A percentile compares a stretch with the other conserved stretches of the same genome.
Evolutionary conservation across 2,329 filamentous ascomycete species (phyloP).

Genomic region (Mollisia scopiformis): DNA sequence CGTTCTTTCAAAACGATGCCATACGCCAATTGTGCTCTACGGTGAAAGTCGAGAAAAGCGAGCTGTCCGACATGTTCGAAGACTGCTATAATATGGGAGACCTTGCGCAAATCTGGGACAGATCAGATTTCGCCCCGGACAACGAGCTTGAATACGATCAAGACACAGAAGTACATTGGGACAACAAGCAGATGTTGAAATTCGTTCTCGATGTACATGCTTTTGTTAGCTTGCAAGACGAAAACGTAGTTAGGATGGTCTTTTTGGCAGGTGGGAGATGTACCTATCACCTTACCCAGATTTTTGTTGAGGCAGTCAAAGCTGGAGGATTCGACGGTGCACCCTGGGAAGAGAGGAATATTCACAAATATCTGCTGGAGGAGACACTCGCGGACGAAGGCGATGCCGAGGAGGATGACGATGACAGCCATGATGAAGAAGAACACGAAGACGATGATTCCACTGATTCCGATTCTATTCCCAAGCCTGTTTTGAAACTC

Average conservation of each 20-base stretch:
- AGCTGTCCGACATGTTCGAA: background rate
- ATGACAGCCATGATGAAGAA: too few species aligned
- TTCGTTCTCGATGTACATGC: conserved; percentile 10
- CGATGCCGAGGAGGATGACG: too few species aligned
- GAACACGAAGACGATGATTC: background rate
- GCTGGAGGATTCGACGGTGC: background rate
- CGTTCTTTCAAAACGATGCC: background rate
- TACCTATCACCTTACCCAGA: too few species aligned
- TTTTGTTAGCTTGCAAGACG: too few species aligned
- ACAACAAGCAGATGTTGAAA: conserved; percentile 8
- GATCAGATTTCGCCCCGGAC: background rate
- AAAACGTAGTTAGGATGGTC: background rate
- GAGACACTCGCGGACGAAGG: background rate
- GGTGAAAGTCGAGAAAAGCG: background rate
- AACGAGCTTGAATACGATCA: background rate
- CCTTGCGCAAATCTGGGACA: background rate
- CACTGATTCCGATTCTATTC: background rate
- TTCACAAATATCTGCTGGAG: background rate
- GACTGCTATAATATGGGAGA: background rate
- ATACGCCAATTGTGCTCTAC: background rate
- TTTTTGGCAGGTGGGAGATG: background rate
- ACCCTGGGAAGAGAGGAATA: background rate
- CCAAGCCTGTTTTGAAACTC: background rate
- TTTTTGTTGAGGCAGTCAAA: background rate
- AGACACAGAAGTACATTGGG: background rate